A percentile compares a stretch with the other conserved stretches of the same genome.
phyloP scores from a whole-genome alignment of 2,329 filamentous ascomycete species.

The Epichloe elymi region DNA sequence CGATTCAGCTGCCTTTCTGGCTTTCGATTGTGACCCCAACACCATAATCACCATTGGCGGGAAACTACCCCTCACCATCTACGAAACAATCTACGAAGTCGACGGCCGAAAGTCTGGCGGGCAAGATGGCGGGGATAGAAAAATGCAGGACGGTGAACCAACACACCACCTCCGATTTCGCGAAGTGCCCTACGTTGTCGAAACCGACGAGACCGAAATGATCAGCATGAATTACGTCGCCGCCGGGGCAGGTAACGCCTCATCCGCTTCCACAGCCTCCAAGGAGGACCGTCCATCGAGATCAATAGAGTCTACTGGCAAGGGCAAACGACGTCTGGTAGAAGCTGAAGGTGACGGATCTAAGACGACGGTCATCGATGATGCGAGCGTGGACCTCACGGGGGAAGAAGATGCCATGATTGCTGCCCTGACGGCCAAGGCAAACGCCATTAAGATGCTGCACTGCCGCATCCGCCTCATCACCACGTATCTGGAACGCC shows the following conservation, averaged over 20 bases:
- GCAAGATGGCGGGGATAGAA: slow-evolving; percentile 49
- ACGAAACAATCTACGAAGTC: slow-evolving; percentile 72
- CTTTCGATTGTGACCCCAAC: slow-evolving; percentile 62
- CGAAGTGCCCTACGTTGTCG: slow-evolving; percentile 73
- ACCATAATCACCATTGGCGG: slow-evolving; percentile 48
- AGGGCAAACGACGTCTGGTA: slow-evolving; percentile 36
- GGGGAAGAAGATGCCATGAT: slow-evolving; percentile 49
- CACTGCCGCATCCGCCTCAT: slow-evolving; percentile 63
- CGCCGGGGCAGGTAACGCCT: slow-evolving; percentile 63
- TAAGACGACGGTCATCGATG: slow-evolving; percentile 22
- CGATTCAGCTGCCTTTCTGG: slow-evolving; percentile 75
- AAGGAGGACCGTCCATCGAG: slow-evolving; percentile 29
- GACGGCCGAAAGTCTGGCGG: slow-evolving; percentile 35
- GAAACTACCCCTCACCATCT: slow-evolving; percentile 80
- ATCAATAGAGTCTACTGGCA: slow-evolving; percentile 32
- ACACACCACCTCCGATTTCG: slow-evolving; percentile 59
- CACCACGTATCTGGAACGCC: slow-evolving; percentile 59
- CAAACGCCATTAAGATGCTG: slow-evolving; percentile 90
- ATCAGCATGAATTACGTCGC: slow-evolving; percentile 93
- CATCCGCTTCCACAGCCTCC: slow-evolving; percentile 26
- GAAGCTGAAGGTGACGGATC: slow-evolving; percentile 17
- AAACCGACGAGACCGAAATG: slow-evolving; percentile 95
- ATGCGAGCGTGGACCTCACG: slow-evolving; percentile 29
- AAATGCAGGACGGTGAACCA: slow-evolving; percentile 53
- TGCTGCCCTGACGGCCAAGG: slow-evolving; percentile 64